Conservation (phyloP, 345 rosid genomes). For the Firmiana major region DNA sequence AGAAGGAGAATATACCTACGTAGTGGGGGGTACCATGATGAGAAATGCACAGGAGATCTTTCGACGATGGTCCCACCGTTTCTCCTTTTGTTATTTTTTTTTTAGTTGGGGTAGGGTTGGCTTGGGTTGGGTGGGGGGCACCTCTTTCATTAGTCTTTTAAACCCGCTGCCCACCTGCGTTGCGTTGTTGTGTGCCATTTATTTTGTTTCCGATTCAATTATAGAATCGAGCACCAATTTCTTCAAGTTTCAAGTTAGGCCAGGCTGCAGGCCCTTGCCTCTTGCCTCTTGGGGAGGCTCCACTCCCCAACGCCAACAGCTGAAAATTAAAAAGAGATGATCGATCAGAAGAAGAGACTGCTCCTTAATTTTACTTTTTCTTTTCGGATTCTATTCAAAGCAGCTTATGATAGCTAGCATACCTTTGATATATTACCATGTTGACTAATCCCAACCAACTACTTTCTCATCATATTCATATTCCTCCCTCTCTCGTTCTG, state of each 20-base stretch:
- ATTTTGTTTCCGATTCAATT: conserved; percentile 32
- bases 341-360: not conserved
- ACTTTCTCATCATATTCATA: conserved; percentile 4
- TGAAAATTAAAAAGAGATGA: not conserved
- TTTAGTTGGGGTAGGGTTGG: not conserved
- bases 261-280: not conserved
- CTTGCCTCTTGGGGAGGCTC: too few species aligned
- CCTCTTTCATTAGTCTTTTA: not conserved
- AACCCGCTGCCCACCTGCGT: conserved; percentile 25
- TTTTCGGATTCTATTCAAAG: conserved; percentile 14
- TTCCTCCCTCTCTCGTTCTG: not conserved
- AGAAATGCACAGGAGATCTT: conserved; percentile 28
- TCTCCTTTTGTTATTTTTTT: not conserved
- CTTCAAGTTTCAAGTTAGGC: conserved; percentile 20
- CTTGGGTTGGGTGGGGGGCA: not conserved
- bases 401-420: conserved; percentile 24
- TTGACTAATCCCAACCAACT: conserved; percentile 44
- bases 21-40: conserved; percentile 52
- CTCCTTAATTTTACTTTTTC: not conserved
- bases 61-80: conserved; percentile 25
- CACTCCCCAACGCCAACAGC: not conserved
- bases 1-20: conserved; percentile 32
- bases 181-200: conserved; percentile 18
- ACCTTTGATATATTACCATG: conserved; percentile 35
- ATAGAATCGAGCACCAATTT: conserved; percentile 31